Evolutionary conservation across 768 basidiomycete genomes (phyloP), one percentile per base, ranked within the genome.

Genomic region (Tricholomella constricta): DNA sequence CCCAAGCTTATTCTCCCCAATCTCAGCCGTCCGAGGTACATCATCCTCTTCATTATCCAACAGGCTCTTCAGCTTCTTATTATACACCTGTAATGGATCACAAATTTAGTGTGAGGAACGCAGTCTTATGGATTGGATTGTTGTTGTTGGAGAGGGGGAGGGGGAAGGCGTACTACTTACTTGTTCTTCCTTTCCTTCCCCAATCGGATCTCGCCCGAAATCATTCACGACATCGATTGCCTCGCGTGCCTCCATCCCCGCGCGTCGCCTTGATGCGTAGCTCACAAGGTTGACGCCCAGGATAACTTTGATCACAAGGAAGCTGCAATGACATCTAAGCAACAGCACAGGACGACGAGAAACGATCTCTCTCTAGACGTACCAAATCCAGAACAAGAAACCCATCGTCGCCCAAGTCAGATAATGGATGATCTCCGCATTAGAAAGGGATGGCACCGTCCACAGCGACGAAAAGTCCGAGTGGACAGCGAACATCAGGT

Each of bases 221-320:
- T 94, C 84, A 61, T 98, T 97, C 12, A 95, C 75, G 2, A 64
- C 75, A 65, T 98, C 94, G 15, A 81, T 88, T 17, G 78, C 77
- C 50, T 81, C 84, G 43, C 91, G 84, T 32, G 77, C 81, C 44
- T 91, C 91, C 88, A 92, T 89, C 3, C 86, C 90, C 2, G 79
- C 79, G 42, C 83, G 80, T 45, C 94, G 76, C 37, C 80, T 73
- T 0, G 86, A 83, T 3, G 94, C 94, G 66, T 91, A 95, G 52
- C 86, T 88, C 11, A 96, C 78, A 3, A 98, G 76, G 55, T 91
- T 86, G 4, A 96, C 83, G 2, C 96, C 96, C 42, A 98, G 79
- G n/a, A 98, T 87, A 29, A 98, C 78, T 70, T 99, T 98, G 59
- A 98, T 75, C 4, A 89, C 86, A 8, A 97, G 81, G 58, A 88